A percentile compares a stretch with the other conserved stretches of the same genome.
Evolutionary conservation across 1,284 basidiomycete genomes (phyloP).

Genomic region (Wallemia ichthyophaga): DNA sequence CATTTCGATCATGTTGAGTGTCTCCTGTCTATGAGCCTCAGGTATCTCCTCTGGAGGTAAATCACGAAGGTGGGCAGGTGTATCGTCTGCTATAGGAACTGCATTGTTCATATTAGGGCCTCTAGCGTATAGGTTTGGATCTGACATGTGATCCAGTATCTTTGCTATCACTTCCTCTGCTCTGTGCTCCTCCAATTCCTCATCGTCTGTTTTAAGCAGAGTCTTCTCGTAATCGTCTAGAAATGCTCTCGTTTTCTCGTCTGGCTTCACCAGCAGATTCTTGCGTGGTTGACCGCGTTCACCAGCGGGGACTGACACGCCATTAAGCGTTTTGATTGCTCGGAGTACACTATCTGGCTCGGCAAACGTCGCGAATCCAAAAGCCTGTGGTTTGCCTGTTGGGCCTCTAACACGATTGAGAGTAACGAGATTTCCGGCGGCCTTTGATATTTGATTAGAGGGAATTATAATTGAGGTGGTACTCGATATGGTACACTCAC

Average conservation of each 20-base stretch:
- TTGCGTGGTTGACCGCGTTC: conserved; percentile 59
- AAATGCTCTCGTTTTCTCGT: conserved; percentile 66
- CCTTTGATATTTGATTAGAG: conserved; percentile 20
- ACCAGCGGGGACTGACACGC: conserved; percentile 53
- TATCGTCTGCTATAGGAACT: neutral
- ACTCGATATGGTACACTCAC: neutral
- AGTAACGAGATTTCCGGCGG: conserved; percentile 56
- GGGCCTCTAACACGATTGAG: conserved; percentile 72
- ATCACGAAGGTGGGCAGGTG: neutral
- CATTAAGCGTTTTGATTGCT: conserved; percentile 47
- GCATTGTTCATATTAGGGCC: neutral
- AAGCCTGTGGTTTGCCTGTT: conserved; percentile 69
- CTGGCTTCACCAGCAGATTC: conserved; percentile 61
- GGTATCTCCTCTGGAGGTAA: neutral
- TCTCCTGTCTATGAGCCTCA: neutral
- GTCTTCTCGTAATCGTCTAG: conserved; percentile 53
- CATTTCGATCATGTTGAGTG: neutral
- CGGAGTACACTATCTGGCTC: conserved; percentile 62
- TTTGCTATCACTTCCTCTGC: neutral
- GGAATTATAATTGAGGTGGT: neutral
- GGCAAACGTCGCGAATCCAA: conserved; percentile 77
- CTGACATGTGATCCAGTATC: neutral
- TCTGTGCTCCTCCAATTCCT: neutral
- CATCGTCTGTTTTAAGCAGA: conserved; percentile 39
- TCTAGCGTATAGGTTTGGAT: neutral